Percentiles rank a stretch among this genome's conserved stretches.
These are phyloP conservation scores for Mortierella sp. DNA, from an alignment of 371 early-diverging fungal genomes.

Conservation along the genomic window DNA sequence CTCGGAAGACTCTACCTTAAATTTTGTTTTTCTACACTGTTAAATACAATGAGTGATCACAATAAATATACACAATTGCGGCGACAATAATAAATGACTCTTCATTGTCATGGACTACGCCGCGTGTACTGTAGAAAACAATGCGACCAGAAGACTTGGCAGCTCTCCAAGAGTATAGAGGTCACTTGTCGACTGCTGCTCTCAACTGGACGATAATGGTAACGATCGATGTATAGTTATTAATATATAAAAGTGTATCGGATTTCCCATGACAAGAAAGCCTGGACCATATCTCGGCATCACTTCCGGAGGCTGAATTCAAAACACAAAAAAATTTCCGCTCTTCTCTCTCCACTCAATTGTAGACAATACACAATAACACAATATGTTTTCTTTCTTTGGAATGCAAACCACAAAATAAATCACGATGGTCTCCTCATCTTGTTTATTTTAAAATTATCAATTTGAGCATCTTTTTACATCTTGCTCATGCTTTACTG, in stretches of 20 bases:
- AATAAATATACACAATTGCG: too few species aligned
- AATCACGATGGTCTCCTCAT: background rate
- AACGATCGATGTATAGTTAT: background rate
- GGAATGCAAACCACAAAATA: constrained; percentile 1
- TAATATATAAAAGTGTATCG: background rate
- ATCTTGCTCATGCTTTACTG: too few species aligned
- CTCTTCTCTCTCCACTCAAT: background rate
- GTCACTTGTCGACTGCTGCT: too few species aligned
- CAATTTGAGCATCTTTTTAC: too few species aligned
- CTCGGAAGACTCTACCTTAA: too few species aligned
- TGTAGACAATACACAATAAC: background rate
- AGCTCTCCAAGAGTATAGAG: too few species aligned
- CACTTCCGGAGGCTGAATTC: constrained; percentile 32
- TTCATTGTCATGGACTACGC: too few species aligned
- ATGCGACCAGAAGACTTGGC: too few species aligned
- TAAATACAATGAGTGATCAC: too few species aligned
- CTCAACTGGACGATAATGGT: background rate
- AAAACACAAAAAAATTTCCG: background rate
- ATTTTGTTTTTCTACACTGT: too few species aligned
- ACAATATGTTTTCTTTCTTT: constrained; percentile 5
- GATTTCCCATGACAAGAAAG: constrained; percentile 24
- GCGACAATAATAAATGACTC: too few species aligned
- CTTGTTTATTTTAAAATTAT: background rate
- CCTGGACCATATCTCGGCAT: constrained; percentile 32
- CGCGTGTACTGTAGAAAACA: too few species aligned